Evolutionary conservation across 352 stramenopile species (phyloP), one percentile per base, ranked within the genome.

Genomic region (Peronospora farinosa): DNA sequence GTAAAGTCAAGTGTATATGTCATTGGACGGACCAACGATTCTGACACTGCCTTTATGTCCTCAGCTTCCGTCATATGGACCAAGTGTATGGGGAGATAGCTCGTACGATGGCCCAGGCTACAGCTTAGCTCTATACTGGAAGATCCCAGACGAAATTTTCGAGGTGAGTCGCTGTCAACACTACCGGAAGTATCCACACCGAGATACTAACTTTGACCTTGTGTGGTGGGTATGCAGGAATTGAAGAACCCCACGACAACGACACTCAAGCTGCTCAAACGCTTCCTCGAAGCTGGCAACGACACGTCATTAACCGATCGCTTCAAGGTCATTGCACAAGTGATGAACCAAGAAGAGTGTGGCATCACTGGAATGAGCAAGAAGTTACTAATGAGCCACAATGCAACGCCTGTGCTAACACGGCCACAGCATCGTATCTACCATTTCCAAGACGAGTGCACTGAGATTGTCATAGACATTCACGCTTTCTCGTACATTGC

Each of bases 311-410:
- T 92, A 35, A 88, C 79, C 2, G 81, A 92, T 46, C 74, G 81
- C 23, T 92, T 92, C 63, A 92, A 92, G 40, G 77, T 90, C 28
- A 92, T 92, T 47, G 78, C 77, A 0, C 81, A 92, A 56, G 81
- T 92, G 48, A 85, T 75, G 13, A 92, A 92, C 49, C 73, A 89
- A 40, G 74, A 90, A 53, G 78, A 92, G 47, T 92, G 81, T 38
- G 81, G 81, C 9, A 46, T 92, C 44, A 80, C 74, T 4, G 81
- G 81, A 15, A 78, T 90, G 65, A 66, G 59, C 11, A 88, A 88
- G 60, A 89, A 86, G 59, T 55, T 92, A 19, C 61, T 92, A 8
- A 59, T 75, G 50, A 82, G 77, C 53, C 80, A 92, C 70, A 92
- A 92, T 27, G 65, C 78, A 11, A 92, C 81, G 41, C 81, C 81